A percentile compares a stretch with the other conserved stretches of the same genome.
These are phyloP conservation scores for Mycena indigotica DNA, from an alignment of 768 basidiomycete genomes.

Conservation along the genomic window DNA sequence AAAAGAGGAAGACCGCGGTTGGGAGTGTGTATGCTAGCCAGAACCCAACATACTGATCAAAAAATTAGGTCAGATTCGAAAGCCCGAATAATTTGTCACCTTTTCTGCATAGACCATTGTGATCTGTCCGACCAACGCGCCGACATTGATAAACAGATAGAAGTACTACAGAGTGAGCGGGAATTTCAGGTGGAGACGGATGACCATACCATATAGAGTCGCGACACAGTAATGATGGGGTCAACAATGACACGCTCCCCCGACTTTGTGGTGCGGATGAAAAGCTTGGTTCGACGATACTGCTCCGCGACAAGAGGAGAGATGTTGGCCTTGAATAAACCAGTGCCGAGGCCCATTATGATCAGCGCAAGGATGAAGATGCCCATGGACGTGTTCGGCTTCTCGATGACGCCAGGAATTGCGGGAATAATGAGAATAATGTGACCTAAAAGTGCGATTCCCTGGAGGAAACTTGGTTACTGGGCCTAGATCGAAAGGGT, in stretches of 20 bases:
- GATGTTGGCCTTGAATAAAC: conserved; percentile 77
- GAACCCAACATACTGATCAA: conserved; percentile 61
- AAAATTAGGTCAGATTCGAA: too few species aligned
- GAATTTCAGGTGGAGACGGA: too few species aligned
- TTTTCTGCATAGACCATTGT: conserved; percentile 57
- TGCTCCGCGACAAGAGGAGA: conserved; percentile 82
- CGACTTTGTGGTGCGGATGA: conserved; percentile 46
- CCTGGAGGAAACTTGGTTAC: neutral
- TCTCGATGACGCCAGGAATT: conserved; percentile 65
- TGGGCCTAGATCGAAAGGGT: neutral
- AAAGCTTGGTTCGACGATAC: conserved; percentile 56
- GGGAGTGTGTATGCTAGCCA: conserved; percentile 67
- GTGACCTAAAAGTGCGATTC: conserved; percentile 26
- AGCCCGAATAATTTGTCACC: conserved; percentile 36
- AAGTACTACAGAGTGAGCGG: conserved; percentile 11
- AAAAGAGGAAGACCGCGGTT: conserved; percentile 59
- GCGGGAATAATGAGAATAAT: conserved; percentile 64
- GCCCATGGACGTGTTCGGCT: conserved; percentile 39
- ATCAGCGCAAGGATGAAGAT: conserved; percentile 61
- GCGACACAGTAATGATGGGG: conserved; percentile 62
- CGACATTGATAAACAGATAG: conserved; percentile 68
- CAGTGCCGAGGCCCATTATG: conserved; percentile 61
- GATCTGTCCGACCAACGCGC: conserved; percentile 39
- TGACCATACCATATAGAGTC: conserved; percentile 76
- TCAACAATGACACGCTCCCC: conserved; percentile 81